phyloP scores from a whole-genome alignment of 2,329 filamentous ascomycete species.

The Coniochaeta prunicola region DNA sequence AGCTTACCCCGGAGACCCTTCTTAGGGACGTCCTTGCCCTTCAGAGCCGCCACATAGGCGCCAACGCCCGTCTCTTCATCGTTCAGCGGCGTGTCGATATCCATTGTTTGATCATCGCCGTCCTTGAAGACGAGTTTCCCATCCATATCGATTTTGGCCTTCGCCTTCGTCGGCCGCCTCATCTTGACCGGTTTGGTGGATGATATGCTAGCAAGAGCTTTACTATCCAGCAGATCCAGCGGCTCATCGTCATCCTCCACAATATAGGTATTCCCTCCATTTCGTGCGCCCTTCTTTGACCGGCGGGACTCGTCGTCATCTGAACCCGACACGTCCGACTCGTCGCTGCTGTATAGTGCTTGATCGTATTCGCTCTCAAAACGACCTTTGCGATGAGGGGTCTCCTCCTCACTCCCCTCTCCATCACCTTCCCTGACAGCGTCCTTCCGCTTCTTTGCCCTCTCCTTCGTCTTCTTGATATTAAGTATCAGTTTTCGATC shows the following conservation, averaged over 20 bases:
- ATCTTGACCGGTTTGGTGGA: conserved; percentile 72
- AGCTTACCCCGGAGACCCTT: conserved; percentile 60
- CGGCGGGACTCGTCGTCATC: conserved; percentile 45
- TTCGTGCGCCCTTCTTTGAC: conserved; percentile 43
- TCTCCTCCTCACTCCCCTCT: conserved; percentile 47
- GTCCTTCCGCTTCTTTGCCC: conserved; percentile 83
- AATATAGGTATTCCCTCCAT: conserved; percentile 72
- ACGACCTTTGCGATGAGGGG: conserved; percentile 44
- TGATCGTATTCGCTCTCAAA: conserved; percentile 95
- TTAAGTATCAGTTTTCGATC: conserved; percentile 89
- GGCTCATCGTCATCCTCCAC: conserved; percentile 92
- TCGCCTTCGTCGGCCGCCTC: conserved; percentile 51
- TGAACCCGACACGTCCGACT: conserved; percentile 55
- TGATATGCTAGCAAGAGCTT: conserved; percentile 86
- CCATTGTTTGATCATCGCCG: conserved; percentile 51
- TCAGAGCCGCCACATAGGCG: conserved; percentile 63
- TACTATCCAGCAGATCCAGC: conserved; percentile 84
- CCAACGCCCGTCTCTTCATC: conserved; percentile 48
- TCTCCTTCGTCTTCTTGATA: conserved; percentile 90
- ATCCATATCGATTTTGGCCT: conserved; percentile 65
- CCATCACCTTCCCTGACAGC: conserved; percentile 46
- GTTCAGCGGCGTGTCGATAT: conserved; percentile 37
- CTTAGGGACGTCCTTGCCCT: conserved; percentile 57
- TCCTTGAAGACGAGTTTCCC: conserved; percentile 70
- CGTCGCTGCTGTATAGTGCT: conserved; percentile 78